Base-by-base conservation (phyloP, 768 basidiomycete genomes). In the Terana coerulea region DNA sequence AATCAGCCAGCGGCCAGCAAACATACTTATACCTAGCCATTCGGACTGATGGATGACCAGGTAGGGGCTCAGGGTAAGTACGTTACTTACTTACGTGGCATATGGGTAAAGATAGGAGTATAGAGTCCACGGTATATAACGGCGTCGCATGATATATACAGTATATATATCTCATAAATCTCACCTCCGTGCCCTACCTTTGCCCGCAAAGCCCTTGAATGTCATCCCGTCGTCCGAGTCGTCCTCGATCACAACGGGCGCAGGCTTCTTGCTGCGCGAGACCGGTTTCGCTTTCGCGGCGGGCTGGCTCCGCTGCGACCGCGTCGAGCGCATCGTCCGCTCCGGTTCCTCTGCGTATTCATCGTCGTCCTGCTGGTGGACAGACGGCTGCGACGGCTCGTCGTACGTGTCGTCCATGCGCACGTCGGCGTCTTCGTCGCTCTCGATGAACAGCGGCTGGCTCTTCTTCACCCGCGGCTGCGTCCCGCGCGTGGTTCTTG, bases 161-260 rank as follows among this genome's bases (percentile, higher is more conserved):
- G n/a, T n/a, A n/a, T n/a, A n/a, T 49, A 42, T 51, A 43, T 41
- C 21, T 6, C 14, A 15, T 30, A 7, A 26, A 7, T 5, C 25
- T 34, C 34, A 30, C 19, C 28, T 21, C 37, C 49, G 49, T 11
- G 21, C 22, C 19, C 24, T 43, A 15, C 47, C 24, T 29, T 22
- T 49, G 58, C 39, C 14, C 59, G 69, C 66, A 57, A 85, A 85
- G 5, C 85, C 85, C 56, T 77, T 79, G 69, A 88, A 88, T n/a
- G 80, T 78, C 25, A 75, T 77, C 5, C 75, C 86, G 51, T 88
- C 82, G 59, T 88, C 87, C 9, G 83, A 86, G 63, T 86, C 85
- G 59, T 87, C 84, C 50, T 82, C 81, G 3, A 75, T 68, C 30
- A 81, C 69, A 1, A 64, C 61, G 14, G 64, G 54, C 68, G 34